phyloP scores from a whole-genome alignment of 2,329 filamentous ascomycete genomes.

The Ophiosphaerella korrae region DNA sequence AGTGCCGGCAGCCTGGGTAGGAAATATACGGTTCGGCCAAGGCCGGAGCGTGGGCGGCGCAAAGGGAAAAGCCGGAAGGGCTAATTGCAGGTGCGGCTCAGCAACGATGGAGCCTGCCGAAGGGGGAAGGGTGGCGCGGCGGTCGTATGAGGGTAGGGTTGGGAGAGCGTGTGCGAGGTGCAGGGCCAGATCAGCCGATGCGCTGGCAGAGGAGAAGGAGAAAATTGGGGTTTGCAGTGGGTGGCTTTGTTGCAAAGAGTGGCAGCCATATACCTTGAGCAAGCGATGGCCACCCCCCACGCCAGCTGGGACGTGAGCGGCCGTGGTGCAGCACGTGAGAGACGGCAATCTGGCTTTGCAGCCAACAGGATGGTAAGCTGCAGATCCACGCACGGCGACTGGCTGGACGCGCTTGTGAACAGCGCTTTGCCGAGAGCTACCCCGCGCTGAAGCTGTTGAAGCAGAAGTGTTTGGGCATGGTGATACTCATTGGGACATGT shows the following conservation, averaged over 20 bases:
- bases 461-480: not conserved
- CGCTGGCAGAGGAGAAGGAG: not conserved
- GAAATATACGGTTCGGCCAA: constrained; percentile 36
- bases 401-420: constrained; percentile 7
- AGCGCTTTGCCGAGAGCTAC: not conserved
- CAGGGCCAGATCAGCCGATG: not conserved
- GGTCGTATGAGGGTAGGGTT: not conserved
- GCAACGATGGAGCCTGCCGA: constrained; percentile 1
- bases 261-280: not conserved
- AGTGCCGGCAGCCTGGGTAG: constrained; percentile 26
- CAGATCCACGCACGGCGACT: constrained; percentile 12
- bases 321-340: constrained; percentile 1
- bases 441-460: not conserved
- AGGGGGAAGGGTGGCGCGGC: not conserved
- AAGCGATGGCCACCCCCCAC: constrained; percentile 1
- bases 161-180: not conserved
- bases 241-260: not conserved
- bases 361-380: constrained; percentile 24
- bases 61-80: constrained; percentile 32
- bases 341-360: not conserved
- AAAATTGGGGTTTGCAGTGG: not conserved
- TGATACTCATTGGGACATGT: constrained; percentile 2
- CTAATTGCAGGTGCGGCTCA: constrained; percentile 4
- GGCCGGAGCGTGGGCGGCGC: constrained; percentile 24
- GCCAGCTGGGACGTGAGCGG: not conserved